These are phyloP conservation scores for Sclerotinia subarctica DNA, from an alignment of 2,329 filamentous ascomycete genomes.

Conservation along the genomic window DNA sequence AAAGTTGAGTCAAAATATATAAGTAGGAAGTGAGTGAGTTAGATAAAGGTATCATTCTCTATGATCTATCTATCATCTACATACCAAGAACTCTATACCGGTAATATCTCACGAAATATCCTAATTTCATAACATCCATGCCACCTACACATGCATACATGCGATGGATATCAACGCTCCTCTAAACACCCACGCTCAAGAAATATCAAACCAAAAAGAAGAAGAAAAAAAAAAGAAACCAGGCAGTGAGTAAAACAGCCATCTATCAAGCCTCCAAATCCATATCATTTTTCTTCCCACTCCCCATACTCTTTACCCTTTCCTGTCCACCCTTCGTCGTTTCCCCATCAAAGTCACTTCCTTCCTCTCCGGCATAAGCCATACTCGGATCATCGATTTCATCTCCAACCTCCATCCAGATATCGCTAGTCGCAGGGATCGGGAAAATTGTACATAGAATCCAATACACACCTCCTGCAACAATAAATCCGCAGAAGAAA, in stretches of 20 bases:
- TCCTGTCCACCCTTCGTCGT: neutral
- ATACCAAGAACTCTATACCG: neutral
- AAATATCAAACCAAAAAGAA: neutral
- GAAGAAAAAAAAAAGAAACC: neutral
- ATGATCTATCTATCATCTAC: neutral
- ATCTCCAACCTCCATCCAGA: conserved; percentile 74
- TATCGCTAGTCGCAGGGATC: conserved; percentile 68
- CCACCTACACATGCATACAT: neutral
- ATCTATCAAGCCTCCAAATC: conserved; percentile 9
- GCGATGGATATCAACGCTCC: neutral
- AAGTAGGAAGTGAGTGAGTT: neutral
- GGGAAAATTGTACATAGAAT: conserved; percentile 65
- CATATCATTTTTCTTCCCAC: conserved; percentile 10
- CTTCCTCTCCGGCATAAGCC: conserved; percentile 32
- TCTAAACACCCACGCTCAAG: neutral
- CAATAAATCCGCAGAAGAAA: conserved; percentile 81
- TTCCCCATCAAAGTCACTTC: conserved; percentile 19
- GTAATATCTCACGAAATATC: neutral
- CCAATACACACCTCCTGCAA: conserved; percentile 67
- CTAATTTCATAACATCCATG: neutral
- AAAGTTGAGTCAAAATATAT: neutral
- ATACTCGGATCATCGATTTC: conserved; percentile 50
- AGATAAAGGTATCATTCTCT: neutral
- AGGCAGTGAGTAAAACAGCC: neutral
- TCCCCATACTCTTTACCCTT: neutral